Evolutionary conservation across 768 basidiomycete species (phyloP), one percentile per base, ranked within the genome.

Genomic region (Naganishia antarctica): DNA sequence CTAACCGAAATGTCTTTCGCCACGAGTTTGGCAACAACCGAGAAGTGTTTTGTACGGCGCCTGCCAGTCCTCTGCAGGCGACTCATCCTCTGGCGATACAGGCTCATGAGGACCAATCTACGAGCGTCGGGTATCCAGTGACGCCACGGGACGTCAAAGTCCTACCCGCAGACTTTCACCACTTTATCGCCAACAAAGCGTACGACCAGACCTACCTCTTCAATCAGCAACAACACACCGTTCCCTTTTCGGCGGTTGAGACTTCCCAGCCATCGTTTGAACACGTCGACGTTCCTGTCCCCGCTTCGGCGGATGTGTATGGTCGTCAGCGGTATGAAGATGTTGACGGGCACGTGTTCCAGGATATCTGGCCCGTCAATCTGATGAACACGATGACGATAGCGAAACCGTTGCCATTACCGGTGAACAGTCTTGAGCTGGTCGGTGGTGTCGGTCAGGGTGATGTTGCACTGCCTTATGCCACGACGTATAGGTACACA

Each of bases 311-410:
- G 5, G 53, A 37, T 13, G 37, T 16, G 11, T 40, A 57, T 18
- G 13, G 2, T 2, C 50, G 50, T 41, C 34, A 21, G 23, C 13
- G 53, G 12, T 21, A 57, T 2, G 34, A 40, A 34, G 37, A 57
- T 12, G 32, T n/a, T 11, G n/a, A 37, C n/a, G 53, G 21, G 18
- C 53, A 21, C 8, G 18, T 57, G 21, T 37, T 25, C 37, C 32
- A 57, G 23, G 53, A 57, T 57, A 57, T 57, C n/a, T 57, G 53
- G 53, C 53, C 53, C 1, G 34, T 37, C 3, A 57, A 57, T 13
- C 21, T 57, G 21, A 57, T 57, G 53, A 37, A 34, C 23, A 37
- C 53, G 1, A 57, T 57, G 53, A 23, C 32, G 4, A 57, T 6
- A 8, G 23, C 21, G 53, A n/a, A n/a, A n/a, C 34, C 53, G 3